Percentiles rank a stretch among this genome's conserved stretches.
These are phyloP conservation scores for Fusarium secorum DNA, from an alignment of 2,329 filamentous ascomycete species.

Conservation along the genomic window DNA sequence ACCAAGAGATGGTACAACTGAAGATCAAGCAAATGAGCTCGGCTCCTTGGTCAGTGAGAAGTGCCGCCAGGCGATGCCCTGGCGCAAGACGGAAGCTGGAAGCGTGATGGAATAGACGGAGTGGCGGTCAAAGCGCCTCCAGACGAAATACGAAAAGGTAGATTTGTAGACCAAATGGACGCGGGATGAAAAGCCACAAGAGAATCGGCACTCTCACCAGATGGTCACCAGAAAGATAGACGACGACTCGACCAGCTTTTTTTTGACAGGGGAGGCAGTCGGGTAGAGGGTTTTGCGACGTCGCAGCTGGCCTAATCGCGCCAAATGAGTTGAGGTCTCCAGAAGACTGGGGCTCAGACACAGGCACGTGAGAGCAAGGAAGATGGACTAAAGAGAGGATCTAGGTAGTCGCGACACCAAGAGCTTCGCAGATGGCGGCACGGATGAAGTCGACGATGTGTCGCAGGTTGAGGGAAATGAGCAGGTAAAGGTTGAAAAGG, in stretches of 20 bases:
- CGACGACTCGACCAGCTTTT: constrained; percentile 6
- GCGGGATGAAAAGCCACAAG: constrained; percentile 9
- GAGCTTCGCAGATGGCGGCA: not conserved
- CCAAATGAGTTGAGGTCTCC: constrained; percentile 31
- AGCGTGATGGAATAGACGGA: constrained; percentile 17
- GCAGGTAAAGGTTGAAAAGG: constrained; percentile 20
- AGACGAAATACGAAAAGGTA: constrained; percentile 14
- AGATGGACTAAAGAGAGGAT: not conserved
- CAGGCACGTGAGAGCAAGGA: constrained; percentile 25
- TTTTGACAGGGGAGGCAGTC: constrained; percentile 20
- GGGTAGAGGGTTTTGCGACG: constrained; percentile 36
- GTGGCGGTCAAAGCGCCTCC: constrained; percentile 20
- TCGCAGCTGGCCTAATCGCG: constrained; percentile 39
- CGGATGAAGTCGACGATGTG: not conserved
- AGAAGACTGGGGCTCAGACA: constrained; percentile 25
- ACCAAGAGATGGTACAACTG: constrained; percentile 27
- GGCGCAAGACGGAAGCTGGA: constrained; percentile 26
- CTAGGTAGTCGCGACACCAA: constrained; percentile 12
- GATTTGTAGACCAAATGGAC: constrained; percentile 9
- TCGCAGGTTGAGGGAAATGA: constrained; percentile 1
- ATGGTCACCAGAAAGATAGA: constrained; percentile 5
- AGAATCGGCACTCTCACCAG: constrained; percentile 17
- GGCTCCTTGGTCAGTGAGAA: constrained; percentile 33
- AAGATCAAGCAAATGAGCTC: constrained; percentile 27
- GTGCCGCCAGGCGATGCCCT: constrained; percentile 31